Percentiles rank a stretch among this genome's conserved stretches.
phyloP scores from a whole-genome alignment of 2,329 filamentous ascomycete genomes.

The Dothideomycetes sp. region DNA sequence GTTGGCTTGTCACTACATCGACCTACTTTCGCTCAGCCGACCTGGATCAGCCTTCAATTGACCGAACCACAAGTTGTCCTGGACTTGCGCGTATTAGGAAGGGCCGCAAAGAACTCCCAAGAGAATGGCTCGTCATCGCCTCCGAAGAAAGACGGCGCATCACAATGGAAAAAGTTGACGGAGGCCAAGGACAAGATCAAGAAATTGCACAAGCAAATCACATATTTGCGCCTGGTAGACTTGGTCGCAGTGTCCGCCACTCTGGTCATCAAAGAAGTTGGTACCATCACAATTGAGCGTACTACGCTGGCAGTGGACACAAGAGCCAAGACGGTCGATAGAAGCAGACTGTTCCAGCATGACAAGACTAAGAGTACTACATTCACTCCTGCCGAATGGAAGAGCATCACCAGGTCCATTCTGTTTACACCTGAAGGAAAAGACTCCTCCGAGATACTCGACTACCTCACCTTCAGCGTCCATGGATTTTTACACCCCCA shows the following conservation, averaged over 20 bases:
- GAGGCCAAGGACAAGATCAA: conserved; percentile 78
- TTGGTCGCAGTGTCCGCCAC: conserved; percentile 69
- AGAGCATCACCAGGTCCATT: conserved; percentile 73
- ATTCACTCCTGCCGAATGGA: conserved; percentile 85
- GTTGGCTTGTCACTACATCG: conserved; percentile 82
- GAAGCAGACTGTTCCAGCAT: conserved; percentile 79
- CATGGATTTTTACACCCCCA: conserved; percentile 84
- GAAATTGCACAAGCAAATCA: conserved; percentile 71
- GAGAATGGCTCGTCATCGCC: conserved; percentile 16
- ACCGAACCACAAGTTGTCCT: conserved; percentile 78
- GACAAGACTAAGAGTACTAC: conserved; percentile 54
- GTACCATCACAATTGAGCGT: conserved; percentile 73
- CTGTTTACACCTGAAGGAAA: conserved; percentile 78
- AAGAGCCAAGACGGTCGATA: conserved; percentile 79
- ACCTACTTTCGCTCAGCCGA: conserved; percentile 93
- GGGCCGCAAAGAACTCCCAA: conserved; percentile 18
- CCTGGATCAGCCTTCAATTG: conserved; percentile 86
- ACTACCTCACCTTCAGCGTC: conserved; percentile 79
- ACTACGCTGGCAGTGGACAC: conserved; percentile 86
- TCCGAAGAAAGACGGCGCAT: conserved; percentile 14
- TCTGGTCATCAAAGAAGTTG: conserved; percentile 68
- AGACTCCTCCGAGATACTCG: conserved; percentile 79
- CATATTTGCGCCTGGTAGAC: conserved; percentile 84
- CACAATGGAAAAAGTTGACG: conserved; percentile 69
- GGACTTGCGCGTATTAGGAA: conserved; percentile 57